These are phyloP conservation scores for Amanita rimosa DNA, from an alignment of 768 basidiomycete species.

Conservation along the genomic window DNA sequence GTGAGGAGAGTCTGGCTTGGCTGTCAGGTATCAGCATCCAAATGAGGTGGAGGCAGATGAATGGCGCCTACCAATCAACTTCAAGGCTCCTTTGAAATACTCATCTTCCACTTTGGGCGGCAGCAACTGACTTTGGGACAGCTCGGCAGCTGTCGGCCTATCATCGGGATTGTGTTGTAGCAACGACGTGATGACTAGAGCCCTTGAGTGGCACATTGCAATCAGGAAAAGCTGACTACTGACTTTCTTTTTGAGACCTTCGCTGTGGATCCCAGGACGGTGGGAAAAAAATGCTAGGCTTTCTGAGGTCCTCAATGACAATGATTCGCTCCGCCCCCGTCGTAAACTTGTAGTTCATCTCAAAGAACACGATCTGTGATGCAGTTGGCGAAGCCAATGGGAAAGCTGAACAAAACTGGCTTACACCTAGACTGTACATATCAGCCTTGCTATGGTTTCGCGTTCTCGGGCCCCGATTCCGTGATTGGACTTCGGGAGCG, in stretches of 20 bases:
- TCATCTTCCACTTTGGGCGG: slow-evolving; percentile 77
- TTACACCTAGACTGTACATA: slow-evolving; percentile 86
- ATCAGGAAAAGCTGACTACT: slow-evolving; percentile 13
- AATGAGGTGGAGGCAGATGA: background rate
- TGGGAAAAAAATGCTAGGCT: slow-evolving; percentile 70
- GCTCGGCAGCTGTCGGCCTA: slow-evolving; percentile 73
- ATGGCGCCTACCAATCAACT: slow-evolving; percentile 48
- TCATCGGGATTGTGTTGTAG: slow-evolving; percentile 72
- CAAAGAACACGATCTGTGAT: slow-evolving; percentile 85
- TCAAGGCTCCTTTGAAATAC: slow-evolving; percentile 70
- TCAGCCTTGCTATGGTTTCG: slow-evolving; percentile 79
- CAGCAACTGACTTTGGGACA: slow-evolving; percentile 68
- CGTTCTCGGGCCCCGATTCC: slow-evolving; percentile 42
- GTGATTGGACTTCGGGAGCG: slow-evolving; percentile 78
- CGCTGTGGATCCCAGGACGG: slow-evolving; percentile 53
- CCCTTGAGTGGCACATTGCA: slow-evolving; percentile 1
- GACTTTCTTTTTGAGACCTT: slow-evolving; percentile 59
- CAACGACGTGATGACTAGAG: slow-evolving; percentile 64
- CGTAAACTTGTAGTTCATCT: slow-evolving; percentile 83
- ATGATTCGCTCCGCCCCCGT: slow-evolving; percentile 79
- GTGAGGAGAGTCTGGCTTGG: slow-evolving; percentile 73
- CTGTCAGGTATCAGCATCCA: slow-evolving; percentile 19
- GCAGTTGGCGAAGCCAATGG: background rate
- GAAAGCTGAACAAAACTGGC: slow-evolving; percentile 13
- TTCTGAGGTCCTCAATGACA: slow-evolving; percentile 71